Evolutionary conservation across 75 land plant genomes (phyloP).

Genomic region (Sequoiadendron giganteum): DNA sequence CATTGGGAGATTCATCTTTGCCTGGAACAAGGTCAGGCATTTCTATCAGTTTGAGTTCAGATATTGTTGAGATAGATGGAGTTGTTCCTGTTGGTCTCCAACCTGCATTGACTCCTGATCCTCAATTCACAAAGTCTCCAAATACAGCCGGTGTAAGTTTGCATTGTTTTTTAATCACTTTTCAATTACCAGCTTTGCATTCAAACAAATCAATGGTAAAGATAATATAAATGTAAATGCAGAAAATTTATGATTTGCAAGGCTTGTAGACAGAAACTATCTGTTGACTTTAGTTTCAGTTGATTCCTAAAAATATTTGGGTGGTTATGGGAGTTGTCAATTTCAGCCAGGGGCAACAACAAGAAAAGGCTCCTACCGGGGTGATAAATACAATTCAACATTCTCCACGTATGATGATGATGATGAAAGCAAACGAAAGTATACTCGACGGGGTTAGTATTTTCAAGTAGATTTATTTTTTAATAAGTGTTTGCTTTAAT

Average conservation of each 20-base stretch:
- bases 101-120: conserved; percentile 10
- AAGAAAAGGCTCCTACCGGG: conserved; percentile 52
- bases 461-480: background rate
- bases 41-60: conserved; percentile 23
- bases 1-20: background rate
- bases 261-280: background rate
- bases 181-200: background rate
- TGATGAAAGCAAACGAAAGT: conserved; percentile 76
- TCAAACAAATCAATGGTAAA: background rate
- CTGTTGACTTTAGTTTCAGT: background rate
- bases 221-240: background rate
- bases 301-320: background rate
- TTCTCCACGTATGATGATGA: conserved; percentile 73
- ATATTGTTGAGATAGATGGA: conserved; percentile 55
- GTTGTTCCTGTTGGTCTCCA: conserved; percentile 34
- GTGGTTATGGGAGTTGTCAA: background rate
- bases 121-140: conserved; percentile 26
- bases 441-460: conserved; percentile 69
- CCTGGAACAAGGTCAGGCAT: conserved; percentile 11
- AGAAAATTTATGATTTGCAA: background rate
- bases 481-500: background rate
- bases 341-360: conserved; percentile 77
- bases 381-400: conserved; percentile 66
- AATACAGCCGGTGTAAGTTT: conserved; percentile 53
- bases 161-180: background rate